These are phyloP conservation scores for Alternaria metachromatica DNA, from an alignment of 2,329 filamentous ascomycete genomes.

Conservation along the genomic window DNA sequence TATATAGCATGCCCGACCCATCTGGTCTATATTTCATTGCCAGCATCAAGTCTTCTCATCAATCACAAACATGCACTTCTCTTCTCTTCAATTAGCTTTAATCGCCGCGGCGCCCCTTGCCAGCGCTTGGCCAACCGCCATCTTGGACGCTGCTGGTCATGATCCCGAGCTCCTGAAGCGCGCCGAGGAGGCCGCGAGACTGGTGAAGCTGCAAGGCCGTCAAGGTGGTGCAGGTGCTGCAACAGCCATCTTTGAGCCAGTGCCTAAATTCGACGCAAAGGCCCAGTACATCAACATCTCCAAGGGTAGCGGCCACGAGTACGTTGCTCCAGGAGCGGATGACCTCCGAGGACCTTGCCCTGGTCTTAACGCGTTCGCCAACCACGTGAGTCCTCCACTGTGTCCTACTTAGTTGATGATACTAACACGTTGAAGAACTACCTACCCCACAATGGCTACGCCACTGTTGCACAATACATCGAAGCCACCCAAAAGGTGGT, in stretches of 20 bases:
- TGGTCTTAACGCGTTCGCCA: constrained; percentile 34
- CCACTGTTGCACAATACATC: constrained; percentile 28
- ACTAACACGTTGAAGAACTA: constrained; percentile 17
- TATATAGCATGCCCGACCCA: background rate
- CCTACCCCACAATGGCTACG: constrained; percentile 31
- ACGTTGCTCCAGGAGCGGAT: constrained; percentile 28
- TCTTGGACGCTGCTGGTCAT: constrained; percentile 27
- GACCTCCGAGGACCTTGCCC: constrained; percentile 35
- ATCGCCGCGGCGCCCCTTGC: constrained; percentile 15
- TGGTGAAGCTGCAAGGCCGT: constrained; percentile 13
- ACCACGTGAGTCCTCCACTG: constrained; percentile 21
- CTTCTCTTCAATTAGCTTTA: constrained; percentile 14
- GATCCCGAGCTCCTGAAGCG: constrained; percentile 25
- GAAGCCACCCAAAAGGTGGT: constrained; percentile 28
- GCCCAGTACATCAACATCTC: constrained; percentile 26
- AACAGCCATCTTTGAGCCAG: constrained; percentile 28
- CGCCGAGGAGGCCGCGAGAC: constrained; percentile 20
- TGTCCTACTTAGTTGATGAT: background rate
- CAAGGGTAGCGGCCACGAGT: constrained; percentile 29
- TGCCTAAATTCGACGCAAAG: constrained; percentile 27
- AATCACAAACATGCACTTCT: constrained; percentile 22
- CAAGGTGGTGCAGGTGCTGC: constrained; percentile 28
- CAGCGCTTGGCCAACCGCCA: constrained; percentile 29
- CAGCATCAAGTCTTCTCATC: background rate
- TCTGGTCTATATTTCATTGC: background rate